A percentile compares a stretch with the other conserved stretches of the same genome.
phyloP scores from a whole-genome alignment of 2,329 filamentous ascomycete species.

The Pyrenophora seminiperda region DNA sequence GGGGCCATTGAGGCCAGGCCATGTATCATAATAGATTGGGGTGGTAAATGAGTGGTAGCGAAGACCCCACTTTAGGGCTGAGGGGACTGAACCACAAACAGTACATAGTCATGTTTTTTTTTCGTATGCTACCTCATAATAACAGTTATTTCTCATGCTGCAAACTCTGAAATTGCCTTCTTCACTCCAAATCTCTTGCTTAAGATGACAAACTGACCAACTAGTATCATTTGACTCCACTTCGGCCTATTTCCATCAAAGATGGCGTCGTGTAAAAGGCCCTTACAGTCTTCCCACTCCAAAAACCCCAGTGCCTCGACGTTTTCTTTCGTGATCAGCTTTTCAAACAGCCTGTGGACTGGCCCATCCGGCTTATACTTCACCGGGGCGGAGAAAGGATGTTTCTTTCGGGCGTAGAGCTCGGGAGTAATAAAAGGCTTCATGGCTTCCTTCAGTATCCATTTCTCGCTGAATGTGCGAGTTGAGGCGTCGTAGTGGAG shows the following conservation, averaged over 20 bases:
- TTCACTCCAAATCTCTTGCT: conserved; percentile 17
- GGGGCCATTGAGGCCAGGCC: no score
- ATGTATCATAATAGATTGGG: no score
- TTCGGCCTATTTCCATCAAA: conserved; percentile 16
- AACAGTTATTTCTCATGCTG: background rate
- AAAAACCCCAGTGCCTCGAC: conserved; percentile 36
- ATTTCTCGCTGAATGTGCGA: conserved; percentile 52
- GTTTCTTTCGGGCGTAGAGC: conserved; percentile 57
- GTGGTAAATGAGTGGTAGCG: no score
- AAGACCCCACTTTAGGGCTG: no score
- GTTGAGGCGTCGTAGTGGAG: conserved; percentile 38
- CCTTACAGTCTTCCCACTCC: conserved; percentile 19
- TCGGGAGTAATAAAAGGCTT: conserved; percentile 59
- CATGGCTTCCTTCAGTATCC: conserved; percentile 58
- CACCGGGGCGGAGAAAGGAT: conserved; percentile 56
- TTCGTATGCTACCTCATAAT: background rate
- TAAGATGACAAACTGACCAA: conserved; percentile 25
- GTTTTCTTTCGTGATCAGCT: conserved; percentile 36
- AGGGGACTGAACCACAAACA: no score
- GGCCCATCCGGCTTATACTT: conserved; percentile 52
- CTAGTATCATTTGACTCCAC: conserved; percentile 25
- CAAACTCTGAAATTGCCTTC: conserved; percentile 14
- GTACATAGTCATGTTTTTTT: no score
- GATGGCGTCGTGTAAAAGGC: conserved; percentile 19
- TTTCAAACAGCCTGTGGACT: conserved; percentile 46